Evolutionary conservation across 2,329 filamentous ascomycete species (phyloP).

Genomic region (Epichloe amarillans): DNA sequence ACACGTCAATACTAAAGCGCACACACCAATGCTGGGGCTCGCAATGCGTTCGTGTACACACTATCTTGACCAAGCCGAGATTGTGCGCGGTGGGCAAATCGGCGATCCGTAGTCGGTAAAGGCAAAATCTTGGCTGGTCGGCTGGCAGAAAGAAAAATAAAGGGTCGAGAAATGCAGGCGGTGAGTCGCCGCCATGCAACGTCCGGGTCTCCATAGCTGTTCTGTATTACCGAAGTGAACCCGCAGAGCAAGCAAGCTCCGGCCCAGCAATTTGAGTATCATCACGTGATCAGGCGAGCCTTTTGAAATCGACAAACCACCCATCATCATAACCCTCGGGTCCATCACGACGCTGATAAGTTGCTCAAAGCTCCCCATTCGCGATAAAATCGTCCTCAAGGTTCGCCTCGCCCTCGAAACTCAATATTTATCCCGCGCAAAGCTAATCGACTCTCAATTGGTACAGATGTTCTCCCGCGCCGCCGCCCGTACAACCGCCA

Average conservation of each 20-base stretch:
- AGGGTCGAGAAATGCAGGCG: constrained; percentile 10
- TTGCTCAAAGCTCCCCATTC: constrained; percentile 14
- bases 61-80: not conserved
- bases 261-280: too few species aligned
- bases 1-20: constrained; percentile 2
- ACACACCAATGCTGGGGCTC: constrained; percentile 10
- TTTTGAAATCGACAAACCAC: constrained; percentile 15
- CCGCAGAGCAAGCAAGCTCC: too few species aligned
- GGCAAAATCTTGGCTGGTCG: constrained; percentile 1
- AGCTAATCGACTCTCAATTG: constrained; percentile 27
- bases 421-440: not conserved
- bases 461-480: constrained; percentile 71
- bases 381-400: constrained; percentile 5
- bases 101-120: not conserved
- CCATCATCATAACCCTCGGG: constrained; percentile 17
- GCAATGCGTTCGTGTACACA: constrained; percentile 6
- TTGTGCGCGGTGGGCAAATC: constrained; percentile 1
- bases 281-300: constrained; percentile 14
- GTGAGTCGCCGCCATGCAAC: constrained; percentile 7
- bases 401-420: constrained; percentile 8
- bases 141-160: constrained; percentile 16
- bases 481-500: constrained; percentile 49
- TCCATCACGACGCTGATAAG: constrained; percentile 14
- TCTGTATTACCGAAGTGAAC: too few species aligned
- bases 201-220: too few species aligned